Conservation (phyloP, 768 basidiomycete genomes). For the Psilocybe cyanescens region DNA sequence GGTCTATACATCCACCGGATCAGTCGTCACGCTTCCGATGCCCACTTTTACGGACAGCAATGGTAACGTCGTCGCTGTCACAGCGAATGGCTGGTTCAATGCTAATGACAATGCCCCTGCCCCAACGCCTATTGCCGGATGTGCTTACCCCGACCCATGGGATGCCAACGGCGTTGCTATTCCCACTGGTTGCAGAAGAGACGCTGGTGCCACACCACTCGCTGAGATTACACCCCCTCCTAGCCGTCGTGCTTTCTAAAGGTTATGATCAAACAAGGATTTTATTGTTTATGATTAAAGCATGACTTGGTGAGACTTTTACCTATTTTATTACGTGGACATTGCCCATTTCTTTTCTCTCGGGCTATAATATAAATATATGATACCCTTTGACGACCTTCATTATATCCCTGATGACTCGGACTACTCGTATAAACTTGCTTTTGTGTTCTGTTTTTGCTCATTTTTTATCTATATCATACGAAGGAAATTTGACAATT, state of each 20-base stretch:
- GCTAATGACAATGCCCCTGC: constrained; percentile 48
- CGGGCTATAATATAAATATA: too few relatives aligned
- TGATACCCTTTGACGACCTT: too few relatives aligned
- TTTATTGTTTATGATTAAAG: neutral
- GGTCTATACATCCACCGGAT: constrained; percentile 69
- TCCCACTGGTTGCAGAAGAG: constrained; percentile 31
- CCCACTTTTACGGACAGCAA: constrained; percentile 41
- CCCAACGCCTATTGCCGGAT: constrained; percentile 54
- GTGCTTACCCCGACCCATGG: constrained; percentile 57
- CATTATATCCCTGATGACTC: too few relatives aligned
- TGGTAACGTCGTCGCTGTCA: constrained; percentile 41
- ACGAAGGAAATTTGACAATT: too few relatives aligned
- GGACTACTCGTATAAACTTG: too few relatives aligned
- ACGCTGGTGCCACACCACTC: constrained; percentile 14
- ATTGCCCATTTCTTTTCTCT: too few relatives aligned
- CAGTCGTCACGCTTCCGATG: constrained; percentile 57
- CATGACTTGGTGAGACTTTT: too few relatives aligned
- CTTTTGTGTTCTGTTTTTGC: too few relatives aligned
- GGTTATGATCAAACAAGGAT: neutral
- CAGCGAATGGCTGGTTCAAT: constrained; percentile 60
- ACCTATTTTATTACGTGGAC: too few relatives aligned
- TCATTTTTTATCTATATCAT: too few relatives aligned
- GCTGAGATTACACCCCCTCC: constrained; percentile 23
- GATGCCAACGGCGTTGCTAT: constrained; percentile 37
- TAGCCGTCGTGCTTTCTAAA: neutral